Conservation (phyloP, 108 stramenopile species). For the Cafeteria roenbergensis region DNA sequence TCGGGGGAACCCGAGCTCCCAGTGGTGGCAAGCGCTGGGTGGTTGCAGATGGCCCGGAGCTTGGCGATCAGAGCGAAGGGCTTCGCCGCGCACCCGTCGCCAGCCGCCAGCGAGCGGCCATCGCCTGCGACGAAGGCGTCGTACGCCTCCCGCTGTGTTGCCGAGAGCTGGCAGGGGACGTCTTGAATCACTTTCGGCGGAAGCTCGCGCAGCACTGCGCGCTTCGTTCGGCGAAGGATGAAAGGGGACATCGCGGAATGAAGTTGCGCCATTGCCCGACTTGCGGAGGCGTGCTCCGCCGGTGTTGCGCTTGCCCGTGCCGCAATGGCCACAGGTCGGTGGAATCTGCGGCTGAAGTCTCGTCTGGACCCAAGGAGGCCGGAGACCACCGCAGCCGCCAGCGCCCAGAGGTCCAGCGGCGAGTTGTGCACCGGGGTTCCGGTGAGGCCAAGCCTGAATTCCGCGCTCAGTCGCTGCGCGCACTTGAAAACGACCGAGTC, state of each 20-base stretch:
- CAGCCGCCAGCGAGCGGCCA: not conserved
- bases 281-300: not conserved
- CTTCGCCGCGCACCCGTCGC: not conserved
- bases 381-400: constrained; percentile 61
- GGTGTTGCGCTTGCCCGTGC: not conserved
- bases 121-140: not conserved
- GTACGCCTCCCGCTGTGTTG: not conserved
- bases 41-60: not conserved
- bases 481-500: constrained; percentile 71
- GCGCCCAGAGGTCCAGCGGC: constrained; percentile 64
- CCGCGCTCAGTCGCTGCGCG: constrained; percentile 54
- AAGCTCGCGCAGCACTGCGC: constrained; percentile 1
- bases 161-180: not conserved
- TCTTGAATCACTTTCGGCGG: constrained; percentile 10
- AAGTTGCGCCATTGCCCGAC: not conserved
- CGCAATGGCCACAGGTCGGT: not conserved
- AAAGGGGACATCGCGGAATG: not conserved
- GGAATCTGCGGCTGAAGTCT: not conserved
- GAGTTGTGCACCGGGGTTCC: constrained; percentile 88
- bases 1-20: not conserved
- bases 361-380: constrained; percentile 63
- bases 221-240: constrained; percentile 9
- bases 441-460: constrained; percentile 51
- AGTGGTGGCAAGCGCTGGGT: not conserved
- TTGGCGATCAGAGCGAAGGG: not conserved